Evolutionary conservation across 148 eudicot genomes (phyloP).

Genomic region (Chenopodium quinoa): DNA sequence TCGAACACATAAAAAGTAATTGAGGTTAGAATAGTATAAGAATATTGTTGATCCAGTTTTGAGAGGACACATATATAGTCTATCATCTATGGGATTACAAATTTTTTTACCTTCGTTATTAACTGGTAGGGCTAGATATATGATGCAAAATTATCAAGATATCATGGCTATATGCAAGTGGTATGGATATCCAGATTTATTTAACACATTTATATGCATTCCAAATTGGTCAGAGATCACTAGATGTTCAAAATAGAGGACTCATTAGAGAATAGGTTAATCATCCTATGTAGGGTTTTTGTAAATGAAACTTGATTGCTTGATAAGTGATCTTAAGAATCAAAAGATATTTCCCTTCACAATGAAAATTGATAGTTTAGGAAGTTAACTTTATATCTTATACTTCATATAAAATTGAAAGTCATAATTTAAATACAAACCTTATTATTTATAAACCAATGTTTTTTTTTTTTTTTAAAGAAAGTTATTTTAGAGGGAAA

Average conservation of each 20-base stretch:
- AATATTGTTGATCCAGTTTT: not conserved
- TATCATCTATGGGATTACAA: not conserved
- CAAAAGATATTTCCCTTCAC: too few relatives aligned
- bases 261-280: not conserved
- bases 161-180: not conserved
- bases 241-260: not conserved
- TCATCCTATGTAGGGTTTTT: too few relatives aligned
- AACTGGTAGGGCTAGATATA: not conserved
- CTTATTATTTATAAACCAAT: too few relatives aligned
- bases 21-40: not conserved
- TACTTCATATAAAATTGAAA: too few relatives aligned
- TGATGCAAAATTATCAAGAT: constrained; percentile 10
- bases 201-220: not conserved
- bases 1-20: not conserved
- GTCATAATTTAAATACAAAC: too few relatives aligned
- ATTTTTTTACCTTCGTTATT: not conserved
- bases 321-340: too few relatives aligned
- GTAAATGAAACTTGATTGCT: too few relatives aligned
- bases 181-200: constrained; percentile 2
- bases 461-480: too few relatives aligned
- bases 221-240: not conserved
- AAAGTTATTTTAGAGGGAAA: too few relatives aligned
- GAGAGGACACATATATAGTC: not conserved
- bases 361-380: too few relatives aligned
- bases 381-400: too few relatives aligned